Evolutionary conservation across 2,329 filamentous ascomycete species (phyloP).

Genomic region (Cercospora janseana): DNA sequence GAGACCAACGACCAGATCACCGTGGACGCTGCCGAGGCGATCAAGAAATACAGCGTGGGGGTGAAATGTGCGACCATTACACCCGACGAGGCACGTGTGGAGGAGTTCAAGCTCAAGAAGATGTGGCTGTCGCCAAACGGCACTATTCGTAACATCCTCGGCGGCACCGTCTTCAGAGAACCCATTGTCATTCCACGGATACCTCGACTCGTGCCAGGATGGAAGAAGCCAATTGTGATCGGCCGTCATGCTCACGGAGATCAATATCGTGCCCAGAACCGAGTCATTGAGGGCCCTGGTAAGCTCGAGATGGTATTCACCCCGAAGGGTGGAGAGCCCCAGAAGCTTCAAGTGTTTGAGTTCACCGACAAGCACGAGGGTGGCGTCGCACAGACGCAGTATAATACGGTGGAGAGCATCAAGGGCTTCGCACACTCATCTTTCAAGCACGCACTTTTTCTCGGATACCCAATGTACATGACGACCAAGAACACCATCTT

Average conservation of each 20-base stretch:
- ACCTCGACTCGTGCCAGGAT: slow-evolving; percentile 89
- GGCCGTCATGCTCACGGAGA: slow-evolving; percentile 97
- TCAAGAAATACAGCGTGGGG: slow-evolving; percentile 98
- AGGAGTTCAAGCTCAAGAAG: slow-evolving; percentile 99
- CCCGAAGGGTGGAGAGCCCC: slow-evolving; percentile 72
- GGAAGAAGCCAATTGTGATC: slow-evolving; percentile 99
- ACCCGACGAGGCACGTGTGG: slow-evolving; percentile 89
- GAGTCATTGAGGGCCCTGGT: slow-evolving; percentile 75
- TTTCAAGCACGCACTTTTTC: slow-evolving; percentile 90
- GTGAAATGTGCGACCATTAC: slow-evolving; percentile 99
- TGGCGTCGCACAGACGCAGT: slow-evolving; percentile 90
- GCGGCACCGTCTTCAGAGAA: slow-evolving; percentile 97
- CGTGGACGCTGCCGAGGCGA: slow-evolving; percentile 89
- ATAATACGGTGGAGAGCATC: slow-evolving; percentile 98
- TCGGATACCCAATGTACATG: slow-evolving; percentile 94
- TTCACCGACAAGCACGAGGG: slow-evolving; percentile 71
- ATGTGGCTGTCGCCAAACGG: slow-evolving; percentile 99
- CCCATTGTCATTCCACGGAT: slow-evolving; percentile 95
- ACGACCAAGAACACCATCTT: slow-evolving; percentile 99
- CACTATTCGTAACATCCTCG: slow-evolving; percentile 69
- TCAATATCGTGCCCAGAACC: slow-evolving; percentile 96
- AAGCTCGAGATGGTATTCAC: slow-evolving; percentile 95
- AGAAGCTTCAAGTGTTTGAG: slow-evolving; percentile 86
- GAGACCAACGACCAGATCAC: slow-evolving; percentile 96
- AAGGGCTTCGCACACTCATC: slow-evolving; percentile 90